phyloP scores from a whole-genome alignment of 441 rosid genomes.

The Melastoma candidum region DNA sequence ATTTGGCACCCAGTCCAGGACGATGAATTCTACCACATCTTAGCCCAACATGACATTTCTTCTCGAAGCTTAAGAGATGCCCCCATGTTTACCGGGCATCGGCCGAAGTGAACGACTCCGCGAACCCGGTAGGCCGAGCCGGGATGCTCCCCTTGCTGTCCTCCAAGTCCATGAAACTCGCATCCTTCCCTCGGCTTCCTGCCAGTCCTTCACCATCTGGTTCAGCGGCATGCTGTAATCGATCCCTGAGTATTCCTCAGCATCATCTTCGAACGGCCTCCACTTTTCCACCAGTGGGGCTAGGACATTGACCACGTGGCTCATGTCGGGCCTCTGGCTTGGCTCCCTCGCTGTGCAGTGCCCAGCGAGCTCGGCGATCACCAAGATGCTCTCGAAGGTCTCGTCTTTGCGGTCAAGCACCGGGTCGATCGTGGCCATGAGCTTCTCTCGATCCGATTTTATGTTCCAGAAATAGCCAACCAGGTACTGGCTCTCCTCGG shows the following conservation, averaged over 20 bases:
- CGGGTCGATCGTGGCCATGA: slow-evolving; percentile 46
- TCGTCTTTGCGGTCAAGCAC: slow-evolving; percentile 41
- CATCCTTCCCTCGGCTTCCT: slow-evolving; percentile 59
- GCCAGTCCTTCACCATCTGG: slow-evolving; percentile 79
- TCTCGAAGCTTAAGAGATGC: too few species aligned
- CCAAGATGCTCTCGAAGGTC: slow-evolving; percentile 42
- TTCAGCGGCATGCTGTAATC: slow-evolving; percentile 65
- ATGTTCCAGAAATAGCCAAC: slow-evolving; percentile 67
- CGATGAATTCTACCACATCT: too few species aligned
- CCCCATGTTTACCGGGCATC: slow-evolving; percentile 46
- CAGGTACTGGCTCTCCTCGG: slow-evolving; percentile 66
- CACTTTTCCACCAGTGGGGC: slow-evolving; percentile 62
- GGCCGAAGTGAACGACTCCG: slow-evolving; percentile 53
- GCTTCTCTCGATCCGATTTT: slow-evolving; percentile 40
- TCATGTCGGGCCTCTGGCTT: slow-evolving; percentile 65
- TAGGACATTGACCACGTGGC: slow-evolving; percentile 58
- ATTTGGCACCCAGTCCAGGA: too few species aligned
- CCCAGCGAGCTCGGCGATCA: slow-evolving; percentile 54
- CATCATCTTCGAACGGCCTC: slow-evolving; percentile 45
- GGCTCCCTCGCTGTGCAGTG: slow-evolving; percentile 75
- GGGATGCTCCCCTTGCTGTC: slow-evolving; percentile 72
- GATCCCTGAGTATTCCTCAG: slow-evolving; percentile 54
- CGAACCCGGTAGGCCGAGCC: slow-evolving; percentile 58
- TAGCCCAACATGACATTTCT: too few species aligned
- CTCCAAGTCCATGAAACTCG: slow-evolving; percentile 35